Evolutionary conservation across 768 basidiomycete genomes (phyloP).

Genomic region (Pleurotus tuoliensis): DNA sequence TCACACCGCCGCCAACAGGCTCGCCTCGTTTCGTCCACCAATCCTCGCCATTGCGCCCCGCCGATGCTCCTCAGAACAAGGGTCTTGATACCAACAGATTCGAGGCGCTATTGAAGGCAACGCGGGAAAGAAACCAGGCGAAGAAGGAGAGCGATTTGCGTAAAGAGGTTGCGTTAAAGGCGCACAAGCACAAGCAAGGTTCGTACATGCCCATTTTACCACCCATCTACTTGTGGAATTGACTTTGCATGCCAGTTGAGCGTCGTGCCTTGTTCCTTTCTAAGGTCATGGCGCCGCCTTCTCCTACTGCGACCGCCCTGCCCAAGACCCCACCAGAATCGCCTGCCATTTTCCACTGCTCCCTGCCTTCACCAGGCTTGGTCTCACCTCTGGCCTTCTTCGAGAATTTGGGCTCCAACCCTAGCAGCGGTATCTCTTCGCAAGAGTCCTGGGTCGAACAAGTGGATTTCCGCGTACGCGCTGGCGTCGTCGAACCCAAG

Average conservation of each 20-base stretch:
- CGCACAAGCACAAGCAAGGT: slow-evolving; percentile 75
- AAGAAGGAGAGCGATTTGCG: slow-evolving; percentile 58
- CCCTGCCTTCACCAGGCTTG: slow-evolving; percentile 65
- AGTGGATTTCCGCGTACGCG: slow-evolving; percentile 53
- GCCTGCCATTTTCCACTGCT: slow-evolving; percentile 64
- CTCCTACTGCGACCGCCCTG: slow-evolving; percentile 49
- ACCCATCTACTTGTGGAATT: not conserved
- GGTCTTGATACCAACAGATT: slow-evolving; percentile 65
- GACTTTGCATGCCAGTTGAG: slow-evolving; percentile 41
- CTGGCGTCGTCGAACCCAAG: slow-evolving; percentile 18
- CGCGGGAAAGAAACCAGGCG: slow-evolving; percentile 50
- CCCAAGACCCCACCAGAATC: slow-evolving; percentile 71
- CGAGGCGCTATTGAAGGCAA: slow-evolving; percentile 57
- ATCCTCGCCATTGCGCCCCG: slow-evolving; percentile 48
- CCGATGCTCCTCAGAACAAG: slow-evolving; percentile 31
- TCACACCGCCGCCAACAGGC: slow-evolving; percentile 50
- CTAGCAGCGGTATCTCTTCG: slow-evolving; percentile 18
- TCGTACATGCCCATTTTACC: slow-evolving; percentile 19
- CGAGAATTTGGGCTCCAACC: slow-evolving; percentile 41
- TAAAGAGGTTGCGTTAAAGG: slow-evolving; percentile 70
- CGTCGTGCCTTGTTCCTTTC: slow-evolving; percentile 74
- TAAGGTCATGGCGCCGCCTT: slow-evolving; percentile 66
- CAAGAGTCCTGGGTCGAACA: slow-evolving; percentile 59
- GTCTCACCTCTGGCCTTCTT: slow-evolving; percentile 60
- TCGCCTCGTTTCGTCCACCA: slow-evolving; percentile 38